Evolutionary conservation across 169 alveolate genomes (phyloP).

Genomic region (Toxoplasma gondii): DNA sequence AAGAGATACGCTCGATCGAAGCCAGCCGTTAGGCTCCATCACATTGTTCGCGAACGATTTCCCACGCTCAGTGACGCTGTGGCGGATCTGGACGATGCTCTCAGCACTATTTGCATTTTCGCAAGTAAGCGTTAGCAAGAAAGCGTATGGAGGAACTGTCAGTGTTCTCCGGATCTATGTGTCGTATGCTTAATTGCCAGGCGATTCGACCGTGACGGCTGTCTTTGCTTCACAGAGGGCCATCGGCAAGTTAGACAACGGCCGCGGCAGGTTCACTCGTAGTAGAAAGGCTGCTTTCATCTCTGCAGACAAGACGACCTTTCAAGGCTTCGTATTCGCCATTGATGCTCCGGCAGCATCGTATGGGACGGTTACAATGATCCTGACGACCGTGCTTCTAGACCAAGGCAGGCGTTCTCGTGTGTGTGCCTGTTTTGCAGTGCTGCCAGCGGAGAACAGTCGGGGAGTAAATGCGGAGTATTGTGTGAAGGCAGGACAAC

Average conservation of each 20-base stretch:
- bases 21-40: constrained; percentile 93
- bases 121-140: constrained; percentile 79
- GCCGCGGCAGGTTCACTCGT: too few species aligned
- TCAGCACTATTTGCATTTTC: constrained; percentile 93
- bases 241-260: too few species aligned
- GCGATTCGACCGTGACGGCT: not conserved
- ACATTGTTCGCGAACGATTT: constrained; percentile 87
- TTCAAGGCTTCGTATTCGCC: too few species aligned
- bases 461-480: constrained; percentile 68
- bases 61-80: constrained; percentile 97
- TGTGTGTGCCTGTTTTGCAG: not conserved
- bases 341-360: too few species aligned
- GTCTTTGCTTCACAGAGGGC: too few species aligned
- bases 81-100: constrained; percentile 97
- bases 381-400: too few species aligned
- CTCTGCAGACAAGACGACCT: too few species aligned
- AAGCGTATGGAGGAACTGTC: not conserved
- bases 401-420: too few species aligned
- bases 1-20: constrained; percentile 82
- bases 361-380: too few species aligned
- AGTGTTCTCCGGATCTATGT: too few species aligned
- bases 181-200: not conserved
- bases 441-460: constrained; percentile 69
- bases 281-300: too few species aligned
- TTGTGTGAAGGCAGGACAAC: constrained; percentile 76